Percentiles rank a stretch among this genome's conserved stretches.
phyloP scores from a whole-genome alignment of 306 rosid species.

The Cucurbita maxima region DNA sequence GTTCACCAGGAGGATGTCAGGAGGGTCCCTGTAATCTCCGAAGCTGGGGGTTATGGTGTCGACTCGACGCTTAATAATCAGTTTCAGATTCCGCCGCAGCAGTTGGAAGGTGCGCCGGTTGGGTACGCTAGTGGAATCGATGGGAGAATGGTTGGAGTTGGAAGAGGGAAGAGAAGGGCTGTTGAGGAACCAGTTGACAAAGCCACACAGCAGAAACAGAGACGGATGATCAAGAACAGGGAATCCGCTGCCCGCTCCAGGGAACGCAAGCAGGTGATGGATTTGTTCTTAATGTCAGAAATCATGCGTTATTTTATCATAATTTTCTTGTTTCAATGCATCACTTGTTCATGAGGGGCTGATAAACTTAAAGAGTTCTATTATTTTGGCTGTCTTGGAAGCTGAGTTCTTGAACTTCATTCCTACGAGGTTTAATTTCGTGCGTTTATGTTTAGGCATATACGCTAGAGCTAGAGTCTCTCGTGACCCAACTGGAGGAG shows the following conservation, averaged over 20 bases:
- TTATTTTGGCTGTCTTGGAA: not conserved
- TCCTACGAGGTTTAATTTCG: not conserved
- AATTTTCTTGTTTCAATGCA: not conserved
- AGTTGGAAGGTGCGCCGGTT: constrained; percentile 12
- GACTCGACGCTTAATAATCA: constrained; percentile 11
- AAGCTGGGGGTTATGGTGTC: constrained; percentile 14
- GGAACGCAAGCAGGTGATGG: constrained; percentile 68
- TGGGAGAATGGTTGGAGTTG: constrained; percentile 11
- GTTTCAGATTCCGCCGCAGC: constrained; percentile 24
- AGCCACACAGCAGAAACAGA: constrained; percentile 77
- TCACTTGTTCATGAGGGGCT: not conserved
- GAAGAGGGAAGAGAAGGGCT: constrained; percentile 51
- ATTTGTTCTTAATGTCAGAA: not conserved
- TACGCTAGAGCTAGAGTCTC: constrained; percentile 59
- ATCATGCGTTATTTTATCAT: not conserved
- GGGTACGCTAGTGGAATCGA: constrained; percentile 26
- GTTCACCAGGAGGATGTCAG: constrained; percentile 42
- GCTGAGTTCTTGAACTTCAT: not conserved
- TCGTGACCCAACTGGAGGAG: constrained; percentile 53
- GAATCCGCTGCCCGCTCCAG: constrained; percentile 92
- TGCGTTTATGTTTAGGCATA: constrained; percentile 42
- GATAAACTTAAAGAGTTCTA: not conserved
- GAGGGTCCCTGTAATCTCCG: constrained; percentile 9
- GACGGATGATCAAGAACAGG: constrained; percentile 79
- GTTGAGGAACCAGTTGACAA: constrained; percentile 47